Conservation (phyloP, 1,284 basidiomycete genomes). For the Fomitiporia mediterranea region DNA sequence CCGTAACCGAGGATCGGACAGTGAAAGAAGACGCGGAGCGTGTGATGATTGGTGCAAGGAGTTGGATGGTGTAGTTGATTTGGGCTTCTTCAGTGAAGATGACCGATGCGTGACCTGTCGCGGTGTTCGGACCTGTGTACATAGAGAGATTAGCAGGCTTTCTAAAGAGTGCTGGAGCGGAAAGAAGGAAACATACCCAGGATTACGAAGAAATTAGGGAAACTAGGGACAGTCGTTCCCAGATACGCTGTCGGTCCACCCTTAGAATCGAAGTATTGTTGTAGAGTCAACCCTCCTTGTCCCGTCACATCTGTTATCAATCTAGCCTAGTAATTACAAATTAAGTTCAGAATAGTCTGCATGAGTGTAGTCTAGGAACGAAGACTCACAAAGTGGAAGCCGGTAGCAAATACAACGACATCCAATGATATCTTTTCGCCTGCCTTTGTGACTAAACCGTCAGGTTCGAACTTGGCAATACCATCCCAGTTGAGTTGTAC, state of each 20-base stretch:
- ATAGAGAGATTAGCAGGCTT: not conserved
- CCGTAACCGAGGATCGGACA: conserved; percentile 25
- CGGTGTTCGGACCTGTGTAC: conserved; percentile 28
- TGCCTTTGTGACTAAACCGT: conserved; percentile 43
- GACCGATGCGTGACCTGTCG: conserved; percentile 29
- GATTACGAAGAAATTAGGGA: conserved; percentile 27
- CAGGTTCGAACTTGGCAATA: conserved; percentile 39
- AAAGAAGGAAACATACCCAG: conserved; percentile 23
- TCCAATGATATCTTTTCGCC: conserved; percentile 46
- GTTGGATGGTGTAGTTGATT: conserved; percentile 29
- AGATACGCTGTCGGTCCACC: conserved; percentile 27
- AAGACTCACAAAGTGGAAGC: conserved; percentile 31
- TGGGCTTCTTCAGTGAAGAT: conserved; percentile 31
- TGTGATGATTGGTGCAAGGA: conserved; percentile 29
- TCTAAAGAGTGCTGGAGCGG: not conserved
- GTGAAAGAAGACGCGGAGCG: conserved; percentile 27
- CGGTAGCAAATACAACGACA: conserved; percentile 48
- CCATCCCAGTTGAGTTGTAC: conserved; percentile 43
- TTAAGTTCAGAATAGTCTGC: not conserved
- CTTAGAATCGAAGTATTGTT: conserved; percentile 23
- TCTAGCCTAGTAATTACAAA: not conserved
- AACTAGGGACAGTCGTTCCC: conserved; percentile 25
- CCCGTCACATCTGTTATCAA: conserved; percentile 11
- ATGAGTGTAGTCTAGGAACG: not conserved
- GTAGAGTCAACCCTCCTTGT: conserved; percentile 18